phyloP scores from a whole-genome alignment of 768 basidiomycete genomes.

The Strobilomyces dryophilus region DNA sequence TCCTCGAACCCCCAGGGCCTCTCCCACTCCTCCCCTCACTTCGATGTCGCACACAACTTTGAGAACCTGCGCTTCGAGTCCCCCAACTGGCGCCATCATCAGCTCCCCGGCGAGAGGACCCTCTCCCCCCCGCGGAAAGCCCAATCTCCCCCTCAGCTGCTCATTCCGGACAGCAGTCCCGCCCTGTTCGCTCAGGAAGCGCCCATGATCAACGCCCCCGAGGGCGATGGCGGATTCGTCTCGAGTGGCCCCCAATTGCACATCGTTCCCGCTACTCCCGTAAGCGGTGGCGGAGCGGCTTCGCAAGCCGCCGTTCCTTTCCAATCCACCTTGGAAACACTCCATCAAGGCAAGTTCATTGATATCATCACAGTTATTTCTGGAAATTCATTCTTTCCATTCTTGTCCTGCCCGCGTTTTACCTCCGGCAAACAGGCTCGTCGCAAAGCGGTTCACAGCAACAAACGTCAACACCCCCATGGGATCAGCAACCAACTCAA shows the following conservation, averaged over 20 bases:
- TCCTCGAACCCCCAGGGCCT: constrained; percentile 50
- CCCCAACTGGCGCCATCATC: constrained; percentile 50
- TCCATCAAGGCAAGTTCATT: constrained; percentile 50
- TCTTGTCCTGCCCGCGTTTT: constrained; percentile 23
- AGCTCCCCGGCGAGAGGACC: constrained; percentile 41
- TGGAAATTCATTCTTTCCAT: constrained; percentile 29
- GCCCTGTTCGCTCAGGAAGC: constrained; percentile 37
- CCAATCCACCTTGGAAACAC: constrained; percentile 44
- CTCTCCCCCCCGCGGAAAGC: constrained; percentile 47
- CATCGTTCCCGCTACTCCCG: constrained; percentile 80
- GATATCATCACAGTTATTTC: constrained; percentile 31
- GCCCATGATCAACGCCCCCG: constrained; percentile 60
- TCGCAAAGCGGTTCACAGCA: constrained; percentile 31
- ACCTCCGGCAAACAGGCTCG: constrained; percentile 27
- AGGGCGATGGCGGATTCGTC: constrained; percentile 46
- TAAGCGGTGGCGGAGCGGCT: constrained; percentile 55
- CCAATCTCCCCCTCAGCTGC: constrained; percentile 57
- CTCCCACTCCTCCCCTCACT: constrained; percentile 48
- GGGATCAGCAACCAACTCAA: constrained; percentile 36
- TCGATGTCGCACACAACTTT: constrained; percentile 54
- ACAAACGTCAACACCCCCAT: constrained; percentile 31
- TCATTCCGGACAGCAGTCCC: constrained; percentile 55
- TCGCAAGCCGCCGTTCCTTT: constrained; percentile 47
- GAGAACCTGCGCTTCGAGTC: constrained; percentile 64
- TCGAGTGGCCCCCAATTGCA: constrained; percentile 60